Evolutionary conservation across 345 rosid genomes (phyloP).

Genomic region (Adansonia digitata): DNA sequence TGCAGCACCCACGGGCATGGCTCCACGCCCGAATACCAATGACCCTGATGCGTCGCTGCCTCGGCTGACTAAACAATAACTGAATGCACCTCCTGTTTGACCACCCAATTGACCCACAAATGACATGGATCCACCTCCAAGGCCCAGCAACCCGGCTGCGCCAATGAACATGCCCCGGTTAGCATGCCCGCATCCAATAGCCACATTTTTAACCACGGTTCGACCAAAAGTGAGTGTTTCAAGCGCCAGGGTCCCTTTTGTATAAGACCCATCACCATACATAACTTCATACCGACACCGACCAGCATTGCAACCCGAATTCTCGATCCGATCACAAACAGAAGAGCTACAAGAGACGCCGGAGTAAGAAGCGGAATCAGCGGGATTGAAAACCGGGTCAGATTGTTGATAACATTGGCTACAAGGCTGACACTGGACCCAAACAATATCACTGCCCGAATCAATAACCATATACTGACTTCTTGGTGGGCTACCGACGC

Average conservation of each 20-base stretch:
- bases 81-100: slow-evolving; percentile 86
- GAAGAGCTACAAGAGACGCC: slow-evolving; percentile 78
- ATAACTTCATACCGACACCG: slow-evolving; percentile 82
- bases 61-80: slow-evolving; percentile 79
- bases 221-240: slow-evolving; percentile 76
- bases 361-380: slow-evolving; percentile 58
- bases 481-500: slow-evolving; percentile 85
- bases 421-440: slow-evolving; percentile 98
- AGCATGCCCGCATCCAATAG: slow-evolving; percentile 90
- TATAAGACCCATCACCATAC: slow-evolving; percentile 94
- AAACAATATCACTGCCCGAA: slow-evolving; percentile 93
- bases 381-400: slow-evolving; percentile 92
- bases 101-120: slow-evolving; percentile 82
- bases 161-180: slow-evolving; percentile 92
- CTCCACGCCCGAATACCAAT: slow-evolving; percentile 69
- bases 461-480: slow-evolving; percentile 88
- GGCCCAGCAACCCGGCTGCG: slow-evolving; percentile 86
- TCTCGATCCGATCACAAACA: slow-evolving; percentile 70
- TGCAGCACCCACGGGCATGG: slow-evolving; percentile 81
- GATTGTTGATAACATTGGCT: slow-evolving; percentile 77
- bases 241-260: slow-evolving; percentile 79
- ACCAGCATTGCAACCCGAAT: slow-evolving; percentile 68
- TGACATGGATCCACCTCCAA: slow-evolving; percentile 90
- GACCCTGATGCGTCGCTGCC: slow-evolving; percentile 67
- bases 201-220: slow-evolving; percentile 57